Evolutionary conservation across 2,329 filamentous ascomycete genomes (phyloP).

Genomic region (Nannizzia gypsea): DNA sequence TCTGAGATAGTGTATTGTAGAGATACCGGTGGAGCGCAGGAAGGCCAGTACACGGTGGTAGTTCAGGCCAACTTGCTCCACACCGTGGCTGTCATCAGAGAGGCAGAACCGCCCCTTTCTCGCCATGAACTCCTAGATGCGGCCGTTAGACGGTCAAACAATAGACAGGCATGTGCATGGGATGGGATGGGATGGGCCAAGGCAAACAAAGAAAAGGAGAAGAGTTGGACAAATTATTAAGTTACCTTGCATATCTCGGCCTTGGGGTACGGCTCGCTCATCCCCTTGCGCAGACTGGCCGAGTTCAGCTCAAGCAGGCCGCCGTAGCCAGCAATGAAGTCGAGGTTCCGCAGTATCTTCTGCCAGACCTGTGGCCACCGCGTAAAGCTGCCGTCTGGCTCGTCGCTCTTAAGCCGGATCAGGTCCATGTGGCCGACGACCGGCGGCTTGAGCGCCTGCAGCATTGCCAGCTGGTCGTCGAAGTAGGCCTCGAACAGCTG

Average conservation of each 20-base stretch:
- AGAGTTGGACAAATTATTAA: conserved; percentile 15
- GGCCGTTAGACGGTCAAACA: neutral
- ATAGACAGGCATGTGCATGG: too few species aligned
- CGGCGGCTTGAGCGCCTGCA: conserved; percentile 56
- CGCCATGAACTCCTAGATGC: conserved; percentile 53
- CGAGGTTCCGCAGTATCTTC: conserved; percentile 61
- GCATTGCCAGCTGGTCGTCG: conserved; percentile 74
- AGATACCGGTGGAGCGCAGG: conserved; percentile 42
- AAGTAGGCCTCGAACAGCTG: conserved; percentile 74
- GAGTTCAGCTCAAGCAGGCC: conserved; percentile 86
- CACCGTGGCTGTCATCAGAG: conserved; percentile 88
- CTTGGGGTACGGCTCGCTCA: conserved; percentile 80
- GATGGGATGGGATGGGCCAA: too few species aligned
- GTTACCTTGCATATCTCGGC: conserved; percentile 61
- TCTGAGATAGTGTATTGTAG: conserved; percentile 29
- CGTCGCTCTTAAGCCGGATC: conserved; percentile 64
- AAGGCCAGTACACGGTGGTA: conserved; percentile 61
- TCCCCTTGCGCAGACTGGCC: conserved; percentile 73
- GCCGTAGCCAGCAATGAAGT: conserved; percentile 57
- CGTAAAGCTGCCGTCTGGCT: conserved; percentile 51
- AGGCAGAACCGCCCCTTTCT: conserved; percentile 75
- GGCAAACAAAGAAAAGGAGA: conserved; percentile 1
- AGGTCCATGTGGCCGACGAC: conserved; percentile 93
- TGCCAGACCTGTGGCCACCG: conserved; percentile 58
- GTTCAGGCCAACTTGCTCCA: conserved; percentile 77